Evolutionary conservation across 441 rosid species (phyloP).

Genomic region (Pelargonium myrrhifolium): DNA sequence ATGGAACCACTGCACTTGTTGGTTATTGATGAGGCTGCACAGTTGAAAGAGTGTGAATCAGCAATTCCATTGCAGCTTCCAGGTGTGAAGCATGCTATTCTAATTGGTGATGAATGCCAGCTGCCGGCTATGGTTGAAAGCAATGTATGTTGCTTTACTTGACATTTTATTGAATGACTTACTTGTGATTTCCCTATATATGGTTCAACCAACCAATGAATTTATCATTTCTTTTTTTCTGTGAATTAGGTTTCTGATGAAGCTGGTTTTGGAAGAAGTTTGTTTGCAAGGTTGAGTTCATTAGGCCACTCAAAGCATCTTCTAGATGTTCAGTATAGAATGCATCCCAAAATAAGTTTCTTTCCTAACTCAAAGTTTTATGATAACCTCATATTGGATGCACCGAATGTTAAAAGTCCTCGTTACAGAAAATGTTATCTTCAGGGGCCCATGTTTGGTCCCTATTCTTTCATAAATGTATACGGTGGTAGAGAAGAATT

Average conservation of each 20-base stretch:
- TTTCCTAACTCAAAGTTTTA: conserved; percentile 39
- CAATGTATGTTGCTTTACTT: conserved; percentile 23
- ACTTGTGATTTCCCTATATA: not conserved
- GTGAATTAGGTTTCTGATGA: conserved; percentile 27
- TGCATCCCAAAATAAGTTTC: conserved; percentile 45
- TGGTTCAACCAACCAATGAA: not conserved
- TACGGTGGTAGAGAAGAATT: conserved; percentile 33
- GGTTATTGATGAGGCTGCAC: conserved; percentile 49
- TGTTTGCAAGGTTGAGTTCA: conserved; percentile 37
- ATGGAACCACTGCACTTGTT: conserved; percentile 28
- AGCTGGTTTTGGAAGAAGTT: conserved; percentile 44
- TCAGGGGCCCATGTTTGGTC: conserved; percentile 35
- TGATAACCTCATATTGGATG: conserved; percentile 26
- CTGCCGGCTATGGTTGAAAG: conserved; percentile 33
- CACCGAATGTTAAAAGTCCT: conserved; percentile 21
- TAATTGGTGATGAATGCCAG: conserved; percentile 43
- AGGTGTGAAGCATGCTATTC: conserved; percentile 28
- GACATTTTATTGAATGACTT: not conserved
- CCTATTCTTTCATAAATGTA: conserved; percentile 42
- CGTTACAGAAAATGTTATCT: conserved; percentile 24
- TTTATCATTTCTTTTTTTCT: not conserved
- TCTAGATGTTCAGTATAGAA: conserved; percentile 37
- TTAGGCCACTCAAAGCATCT: conserved; percentile 36
- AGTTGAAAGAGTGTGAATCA: conserved; percentile 41
- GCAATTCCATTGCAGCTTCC: conserved; percentile 36